Conservation (phyloP, 2,329 filamentous ascomycete species). For the Bisporella sp. region DNA sequence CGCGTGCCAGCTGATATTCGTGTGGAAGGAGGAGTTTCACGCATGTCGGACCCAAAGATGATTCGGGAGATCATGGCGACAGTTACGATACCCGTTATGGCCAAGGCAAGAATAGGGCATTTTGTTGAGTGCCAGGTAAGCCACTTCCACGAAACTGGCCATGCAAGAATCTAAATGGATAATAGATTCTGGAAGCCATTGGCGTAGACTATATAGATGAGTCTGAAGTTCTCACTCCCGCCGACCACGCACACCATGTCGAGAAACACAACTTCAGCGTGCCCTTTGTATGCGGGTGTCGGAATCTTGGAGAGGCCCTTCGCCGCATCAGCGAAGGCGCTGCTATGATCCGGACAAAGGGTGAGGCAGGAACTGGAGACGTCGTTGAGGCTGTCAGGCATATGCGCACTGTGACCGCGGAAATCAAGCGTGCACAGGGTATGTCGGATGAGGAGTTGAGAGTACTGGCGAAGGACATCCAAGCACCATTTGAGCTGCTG, state of each 20-base stretch:
- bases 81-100: conserved; percentile 98
- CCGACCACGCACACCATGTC: conserved; percentile 85
- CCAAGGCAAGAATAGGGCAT: conserved; percentile 95
- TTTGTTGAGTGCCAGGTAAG: conserved; percentile 87
- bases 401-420: conserved; percentile 81
- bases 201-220: conserved; percentile 98
- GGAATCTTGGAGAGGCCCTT: conserved; percentile 88
- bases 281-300: conserved; percentile 94
- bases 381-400: conserved; percentile 95
- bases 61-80: conserved; percentile 93
- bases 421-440: conserved; percentile 66
- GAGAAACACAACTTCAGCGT: conserved; percentile 77
- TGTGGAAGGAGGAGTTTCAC: conserved; percentile 82
- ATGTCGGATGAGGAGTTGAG: conserved; percentile 68
- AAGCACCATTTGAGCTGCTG: conserved; percentile 70
- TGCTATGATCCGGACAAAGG: conserved; percentile 98
- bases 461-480: conserved; percentile 73
- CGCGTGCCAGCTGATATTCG: conserved; percentile 95
- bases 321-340: conserved; percentile 87
- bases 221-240: conserved; percentile 93
- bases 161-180: no score
- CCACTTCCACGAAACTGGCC: not conserved
- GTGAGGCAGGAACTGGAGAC: conserved; percentile 94
- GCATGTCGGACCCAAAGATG: conserved; percentile 93
- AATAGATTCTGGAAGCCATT: conserved; percentile 83